Evolutionary conservation across 1,139 yeast genomes (phyloP), one percentile per base, ranked within the genome.

Genomic region (Candida smagusa): DNA sequence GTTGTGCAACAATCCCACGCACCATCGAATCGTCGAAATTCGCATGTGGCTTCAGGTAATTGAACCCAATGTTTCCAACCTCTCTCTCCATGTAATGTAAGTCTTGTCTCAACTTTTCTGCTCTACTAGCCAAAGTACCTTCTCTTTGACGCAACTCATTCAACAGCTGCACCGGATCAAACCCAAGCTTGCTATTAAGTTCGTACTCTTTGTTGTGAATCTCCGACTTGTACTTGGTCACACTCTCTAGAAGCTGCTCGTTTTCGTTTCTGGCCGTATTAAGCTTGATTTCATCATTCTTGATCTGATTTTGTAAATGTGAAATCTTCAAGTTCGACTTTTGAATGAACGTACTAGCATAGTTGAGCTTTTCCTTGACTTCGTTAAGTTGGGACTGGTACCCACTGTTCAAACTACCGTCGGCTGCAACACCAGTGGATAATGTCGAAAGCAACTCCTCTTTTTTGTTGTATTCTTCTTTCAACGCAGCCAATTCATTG

Each of bases 341-440:
- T 40, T 84, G 81, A 12, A 83, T 73, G 24, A 68, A 56, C 1
- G 84, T 78, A 30, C 73, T 72, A 2, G 81, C 68, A 11, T 74
- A 73, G 37, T 81, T 75, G 3, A 83, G 59, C 33, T 67, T 69
- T 26, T 74, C 74, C 46, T 85, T 84, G 2, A 79, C 82, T 35
- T 78, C 81, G 39, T 79, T 78, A 25, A 89, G 63, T 51, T 89
- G 96, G 3, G 82, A 74, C 40, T 77, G 70, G 56, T 88, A 92
- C 9, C 37, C 37, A 26, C 89, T 83, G 44, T 85, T 86, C 0
- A 81, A 50, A 28, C 68, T 72, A 35, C 96, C 97, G 40, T 80
- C 82, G 0, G 95, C 77, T 0, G 97, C 85, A 9, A 92, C 81
- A 50, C 98, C 98, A 0, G 97, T 90, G 0, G 92, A 81, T 30